phyloP scores from a whole-genome alignment of 106 monocot genomes.

The Apostasia shenzhenica region DNA sequence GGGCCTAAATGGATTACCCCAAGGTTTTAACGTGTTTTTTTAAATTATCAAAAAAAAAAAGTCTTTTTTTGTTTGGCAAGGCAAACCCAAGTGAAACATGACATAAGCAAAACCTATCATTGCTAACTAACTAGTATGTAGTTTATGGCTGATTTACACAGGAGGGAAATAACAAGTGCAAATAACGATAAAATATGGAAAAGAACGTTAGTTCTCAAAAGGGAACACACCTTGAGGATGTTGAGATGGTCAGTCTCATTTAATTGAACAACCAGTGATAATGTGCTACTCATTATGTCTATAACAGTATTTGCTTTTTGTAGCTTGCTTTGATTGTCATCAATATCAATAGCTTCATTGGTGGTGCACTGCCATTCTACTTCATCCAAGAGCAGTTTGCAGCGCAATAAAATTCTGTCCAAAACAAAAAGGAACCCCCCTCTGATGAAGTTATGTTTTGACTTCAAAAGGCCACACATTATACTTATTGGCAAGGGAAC shows the following conservation, averaged over 20 bases:
- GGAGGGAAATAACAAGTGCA: too few relatives aligned
- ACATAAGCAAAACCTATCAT: too few relatives aligned
- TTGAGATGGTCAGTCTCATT: conserved; percentile 92
- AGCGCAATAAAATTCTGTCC: conserved; percentile 89
- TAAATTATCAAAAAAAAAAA: too few relatives aligned
- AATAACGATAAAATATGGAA: too few relatives aligned
- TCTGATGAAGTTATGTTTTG: conserved; percentile 79
- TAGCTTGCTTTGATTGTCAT: conserved; percentile 26
- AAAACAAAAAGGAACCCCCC: conserved; percentile 95
- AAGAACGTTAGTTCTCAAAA: too few relatives aligned
- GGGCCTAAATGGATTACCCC: too few relatives aligned
- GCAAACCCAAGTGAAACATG: too few relatives aligned
- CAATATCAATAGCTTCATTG: conserved; percentile 16
- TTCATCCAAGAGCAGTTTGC: conserved; percentile 89
- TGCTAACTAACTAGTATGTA: too few relatives aligned
- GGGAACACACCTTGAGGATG: conserved; percentile 76
- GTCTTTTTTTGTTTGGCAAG: too few relatives aligned
- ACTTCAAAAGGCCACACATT: conserved; percentile 83
- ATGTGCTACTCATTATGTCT: conserved; percentile 76
- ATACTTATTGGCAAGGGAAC: conserved; percentile 66
- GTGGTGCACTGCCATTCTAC: conserved; percentile 31
- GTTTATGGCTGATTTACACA: too few relatives aligned
- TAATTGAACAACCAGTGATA: conserved; percentile 67
- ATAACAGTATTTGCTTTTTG: conserved; percentile 80
- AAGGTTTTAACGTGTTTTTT: too few relatives aligned